Evolutionary conservation across 306 rosid species (phyloP).

Genomic region (Hippophae gyantsensis): DNA sequence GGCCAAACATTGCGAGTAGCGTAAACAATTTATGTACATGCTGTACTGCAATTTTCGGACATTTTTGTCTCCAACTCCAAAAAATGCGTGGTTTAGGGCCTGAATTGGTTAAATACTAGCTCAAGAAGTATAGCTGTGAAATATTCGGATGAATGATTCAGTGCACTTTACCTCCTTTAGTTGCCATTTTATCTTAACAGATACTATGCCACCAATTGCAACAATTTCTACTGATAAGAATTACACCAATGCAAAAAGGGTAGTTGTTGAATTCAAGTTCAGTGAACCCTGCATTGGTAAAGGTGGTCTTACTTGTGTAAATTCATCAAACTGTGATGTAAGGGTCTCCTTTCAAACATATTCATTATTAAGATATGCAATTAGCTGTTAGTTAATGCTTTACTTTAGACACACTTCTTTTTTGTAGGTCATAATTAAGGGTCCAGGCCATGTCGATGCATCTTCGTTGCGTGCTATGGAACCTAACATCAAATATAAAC

Average conservation of each 20-base stretch:
- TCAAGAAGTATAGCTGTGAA: background rate
- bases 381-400: slow-evolving; percentile 4
- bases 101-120: background rate
- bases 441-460: slow-evolving; percentile 34
- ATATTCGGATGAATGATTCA: too few species aligned
- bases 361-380: slow-evolving; percentile 1
- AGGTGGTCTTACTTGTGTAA: slow-evolving; percentile 46
- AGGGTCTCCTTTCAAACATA: slow-evolving; percentile 18
- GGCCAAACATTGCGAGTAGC: too few species aligned
- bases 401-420: slow-evolving; percentile 1
- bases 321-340: slow-evolving; percentile 59
- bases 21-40: too few species aligned
- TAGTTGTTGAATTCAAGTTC: slow-evolving; percentile 40
- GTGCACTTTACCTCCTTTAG: background rate
- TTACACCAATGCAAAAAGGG: slow-evolving; percentile 34
- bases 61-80: too few species aligned
- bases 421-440: slow-evolving; percentile 36
- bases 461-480: slow-evolving; percentile 34
- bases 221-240: slow-evolving; percentile 29
- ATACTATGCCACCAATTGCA: slow-evolving; percentile 57
- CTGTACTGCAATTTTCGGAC: too few species aligned
- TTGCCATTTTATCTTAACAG: slow-evolving; percentile 19
- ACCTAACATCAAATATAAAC: slow-evolving; percentile 32
- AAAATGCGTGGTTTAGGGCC: too few species aligned
- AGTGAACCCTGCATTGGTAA: slow-evolving; percentile 46